Evolutionary conservation across 2,329 filamentous ascomycete species (phyloP).

Genomic region (Lachnellula willkommii): DNA sequence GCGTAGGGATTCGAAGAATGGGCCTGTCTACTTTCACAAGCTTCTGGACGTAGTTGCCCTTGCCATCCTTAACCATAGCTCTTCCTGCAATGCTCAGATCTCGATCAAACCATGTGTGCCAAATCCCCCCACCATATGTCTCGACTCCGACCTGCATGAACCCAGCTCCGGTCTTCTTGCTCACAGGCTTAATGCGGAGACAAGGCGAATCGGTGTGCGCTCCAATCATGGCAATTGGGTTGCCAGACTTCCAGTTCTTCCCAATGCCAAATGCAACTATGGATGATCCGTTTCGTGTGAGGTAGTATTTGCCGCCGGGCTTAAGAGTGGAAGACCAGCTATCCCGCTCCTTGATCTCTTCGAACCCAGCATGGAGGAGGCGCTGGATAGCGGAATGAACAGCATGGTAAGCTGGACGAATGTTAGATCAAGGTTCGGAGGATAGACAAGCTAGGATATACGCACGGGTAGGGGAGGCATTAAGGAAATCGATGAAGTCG

Average conservation of each 20-base stretch:
- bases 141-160: constrained; percentile 95
- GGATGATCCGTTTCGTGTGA: constrained; percentile 88
- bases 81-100: constrained; percentile 87
- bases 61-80: constrained; percentile 69
- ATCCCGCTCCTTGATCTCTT: constrained; percentile 82
- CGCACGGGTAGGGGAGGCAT: constrained; percentile 88
- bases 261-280: constrained; percentile 91
- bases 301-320: constrained; percentile 91
- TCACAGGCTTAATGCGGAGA: constrained; percentile 88
- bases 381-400: constrained; percentile 72
- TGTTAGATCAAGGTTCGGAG: constrained; percentile 1
- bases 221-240: constrained; percentile 86
- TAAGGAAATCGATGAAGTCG: constrained; percentile 90
- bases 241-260: constrained; percentile 83
- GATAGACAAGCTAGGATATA: constrained; percentile 10
- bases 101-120: constrained; percentile 98
- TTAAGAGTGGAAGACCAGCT: constrained; percentile 75
- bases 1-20: constrained; percentile 83
- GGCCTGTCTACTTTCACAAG: constrained; percentile 88
- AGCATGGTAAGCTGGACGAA: constrained; percentile 78
- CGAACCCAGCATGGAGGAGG: constrained; percentile 79
- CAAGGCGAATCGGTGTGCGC: constrained; percentile 95
- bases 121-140: constrained; percentile 93
- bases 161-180: constrained; percentile 78
- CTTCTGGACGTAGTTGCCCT: constrained; percentile 73